phyloP scores from a whole-genome alignment of 768 basidiomycete genomes.

The Serendipita sp. region DNA sequence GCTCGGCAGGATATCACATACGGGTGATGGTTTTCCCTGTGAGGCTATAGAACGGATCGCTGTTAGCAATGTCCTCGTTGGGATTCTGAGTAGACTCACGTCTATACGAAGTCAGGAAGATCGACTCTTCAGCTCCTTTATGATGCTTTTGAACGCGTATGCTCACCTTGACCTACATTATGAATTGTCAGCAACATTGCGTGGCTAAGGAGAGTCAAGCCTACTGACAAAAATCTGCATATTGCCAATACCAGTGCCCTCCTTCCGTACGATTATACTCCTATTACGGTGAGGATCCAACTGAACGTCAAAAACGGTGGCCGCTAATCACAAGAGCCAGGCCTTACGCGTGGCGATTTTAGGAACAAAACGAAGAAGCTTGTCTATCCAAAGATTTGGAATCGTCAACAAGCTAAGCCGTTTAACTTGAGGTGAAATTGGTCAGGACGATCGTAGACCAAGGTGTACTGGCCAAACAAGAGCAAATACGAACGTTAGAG shows the following conservation, averaged over 20 bases:
- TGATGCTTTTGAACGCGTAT: not conserved
- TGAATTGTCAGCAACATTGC: not conserved
- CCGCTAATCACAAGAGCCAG: too few species aligned
- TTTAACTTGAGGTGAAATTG: not conserved
- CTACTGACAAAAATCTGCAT: conserved; percentile 96
- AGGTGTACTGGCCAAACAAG: not conserved
- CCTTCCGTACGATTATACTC: not conserved
- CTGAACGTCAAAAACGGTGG: too few species aligned
- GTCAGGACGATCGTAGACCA: not conserved
- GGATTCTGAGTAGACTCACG: conserved; percentile 33
- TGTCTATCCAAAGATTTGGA: conserved; percentile 84
- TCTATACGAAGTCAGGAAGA: conserved; percentile 25
- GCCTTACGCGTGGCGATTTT: not conserved
- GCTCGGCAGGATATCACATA: conserved; percentile 12
- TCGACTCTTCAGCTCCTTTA: conserved; percentile 8
- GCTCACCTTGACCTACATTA: conserved; percentile 3
- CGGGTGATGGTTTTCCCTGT: conserved; percentile 97
- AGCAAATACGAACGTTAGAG: not conserved
- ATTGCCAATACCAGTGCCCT: conserved; percentile 15
- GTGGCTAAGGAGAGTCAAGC: not conserved
- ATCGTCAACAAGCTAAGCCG: conserved; percentile 61
- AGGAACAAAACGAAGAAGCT: conserved; percentile 16
- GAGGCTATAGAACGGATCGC: conserved; percentile 38
- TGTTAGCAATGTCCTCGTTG: conserved; percentile 8
- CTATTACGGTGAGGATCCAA: too few species aligned